Base-by-base conservation (phyloP, 352 stramenopile genomes). In the Pythium folliculosum region DNA sequence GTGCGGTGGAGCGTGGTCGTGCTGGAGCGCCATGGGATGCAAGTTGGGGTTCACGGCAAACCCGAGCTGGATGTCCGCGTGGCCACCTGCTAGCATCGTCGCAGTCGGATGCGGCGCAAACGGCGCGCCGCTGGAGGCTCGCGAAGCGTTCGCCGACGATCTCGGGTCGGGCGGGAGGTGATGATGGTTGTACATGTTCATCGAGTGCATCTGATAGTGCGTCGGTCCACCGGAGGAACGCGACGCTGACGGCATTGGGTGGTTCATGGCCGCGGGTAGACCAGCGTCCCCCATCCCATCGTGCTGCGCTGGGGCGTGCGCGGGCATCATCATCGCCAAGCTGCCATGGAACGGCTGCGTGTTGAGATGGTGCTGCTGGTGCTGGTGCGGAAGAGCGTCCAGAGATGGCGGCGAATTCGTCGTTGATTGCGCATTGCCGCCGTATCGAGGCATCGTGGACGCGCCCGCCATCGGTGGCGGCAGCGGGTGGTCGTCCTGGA, bases 31-130 rank as follows among this genome's bases (percentile, higher is more conserved):
- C 52, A 65, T 66, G 25, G 70, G 68, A 13, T 60, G 59, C 19
- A 65, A 67, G 22, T 43, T 49, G 0, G 61, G 73, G 51, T 21
- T 70, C 10, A 22, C 52, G 16, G 40, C 67, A 27, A 22, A 60
- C 45, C 19, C 58, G 21, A 32, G 45, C 61, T 47, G 43, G 23
- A 55, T 52, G 66, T 58, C 49, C 10, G 37, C 5, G 62, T 66
- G 30, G 67, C 69, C 23, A 71, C 63, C 48, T 2, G 69, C 69
- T 27, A 75, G 75, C 68, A 77, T 77, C 50, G 68, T 76, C 14
- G 40, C 14, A 57, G 70, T 74, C 21, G 21, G 21, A 9, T 10
- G 35, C 44, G 71, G 47, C 48, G 77, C 51, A 60, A 77, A 57
- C 13, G 23, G 2, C 43, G 22, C 14, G 7, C 55, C 25, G 22